phyloP scores from a whole-genome alignment of 129 eudicot species.

The Centrapalus pauciflorus region DNA sequence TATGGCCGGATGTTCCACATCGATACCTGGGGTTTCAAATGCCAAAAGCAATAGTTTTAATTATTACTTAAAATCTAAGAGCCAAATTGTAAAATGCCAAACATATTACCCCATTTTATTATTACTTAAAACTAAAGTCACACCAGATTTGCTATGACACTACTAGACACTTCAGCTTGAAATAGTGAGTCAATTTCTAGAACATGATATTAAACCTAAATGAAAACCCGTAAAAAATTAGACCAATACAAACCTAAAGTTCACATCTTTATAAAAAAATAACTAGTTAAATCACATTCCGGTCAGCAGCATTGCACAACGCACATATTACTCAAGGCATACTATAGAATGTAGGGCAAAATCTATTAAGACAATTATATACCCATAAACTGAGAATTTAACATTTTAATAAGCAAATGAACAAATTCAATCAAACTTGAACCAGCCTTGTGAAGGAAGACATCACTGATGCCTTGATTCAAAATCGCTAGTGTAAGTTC shows the following conservation, averaged over 20 bases:
- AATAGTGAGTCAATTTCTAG: neutral
- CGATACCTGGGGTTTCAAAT: conserved; percentile 43
- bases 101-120: conserved; percentile 4
- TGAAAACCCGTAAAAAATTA: neutral
- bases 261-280: neutral
- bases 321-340: neutral
- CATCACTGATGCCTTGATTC: neutral
- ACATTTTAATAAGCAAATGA: neutral
- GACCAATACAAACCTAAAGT: neutral
- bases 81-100: neutral
- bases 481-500: neutral
- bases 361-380: neutral
- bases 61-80: neutral
- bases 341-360: conserved; percentile 1
- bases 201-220: neutral
- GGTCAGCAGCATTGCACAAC: neutral
- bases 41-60: neutral
- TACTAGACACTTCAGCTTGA: neutral
- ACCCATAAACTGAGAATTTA: neutral
- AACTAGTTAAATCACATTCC: neutral
- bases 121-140: neutral
- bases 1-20: conserved; percentile 36
- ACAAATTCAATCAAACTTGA: neutral
- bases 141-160: neutral
- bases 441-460: neutral